These are phyloP conservation scores for Phanerochaete sordida DNA, from an alignment of 768 basidiomycete genomes.

Conservation along the genomic window DNA sequence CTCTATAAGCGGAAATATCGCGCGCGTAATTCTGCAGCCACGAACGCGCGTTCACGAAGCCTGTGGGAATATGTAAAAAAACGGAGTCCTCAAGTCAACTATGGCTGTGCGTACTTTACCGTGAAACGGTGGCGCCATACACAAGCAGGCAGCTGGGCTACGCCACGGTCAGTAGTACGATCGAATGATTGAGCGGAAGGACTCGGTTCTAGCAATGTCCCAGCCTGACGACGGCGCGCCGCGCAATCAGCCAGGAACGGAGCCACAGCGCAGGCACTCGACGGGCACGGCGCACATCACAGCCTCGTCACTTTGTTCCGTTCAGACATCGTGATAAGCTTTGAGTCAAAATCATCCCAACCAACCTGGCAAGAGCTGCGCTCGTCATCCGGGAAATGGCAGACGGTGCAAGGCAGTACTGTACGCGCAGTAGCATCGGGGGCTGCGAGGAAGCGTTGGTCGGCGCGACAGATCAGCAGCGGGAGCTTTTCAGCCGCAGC, in stretches of 20 bases:
- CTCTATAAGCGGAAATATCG: not conserved
- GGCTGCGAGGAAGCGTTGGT: constrained; percentile 80
- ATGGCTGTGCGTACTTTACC: constrained; percentile 57
- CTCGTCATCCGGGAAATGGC: constrained; percentile 1
- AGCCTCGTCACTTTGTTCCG: constrained; percentile 84
- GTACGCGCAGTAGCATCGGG: constrained; percentile 80
- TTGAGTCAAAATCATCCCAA: constrained; percentile 91
- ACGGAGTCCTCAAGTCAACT: constrained; percentile 1
- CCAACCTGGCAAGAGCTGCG: constrained; percentile 53
- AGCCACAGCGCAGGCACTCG: no score
- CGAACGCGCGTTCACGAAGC: constrained; percentile 64
- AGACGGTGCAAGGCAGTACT: not conserved
- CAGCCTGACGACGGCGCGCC: constrained; percentile 52
- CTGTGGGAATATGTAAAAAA: constrained; percentile 31
- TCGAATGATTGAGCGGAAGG: constrained; percentile 81
- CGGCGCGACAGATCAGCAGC: constrained; percentile 79
- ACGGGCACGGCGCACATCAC: constrained; percentile 64
- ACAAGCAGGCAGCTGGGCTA: constrained; percentile 81
- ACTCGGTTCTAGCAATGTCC: constrained; percentile 93
- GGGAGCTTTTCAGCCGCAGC: constrained; percentile 86
- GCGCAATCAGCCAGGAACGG: not conserved
- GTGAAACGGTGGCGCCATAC: constrained; percentile 87
- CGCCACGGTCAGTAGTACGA: constrained; percentile 92
- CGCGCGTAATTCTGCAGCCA: constrained; percentile 77
- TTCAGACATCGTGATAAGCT: constrained; percentile 77